Base-by-base conservation (phyloP, 2,329 filamentous ascomycete genomes). In the Cladosporium sp. region DNA sequence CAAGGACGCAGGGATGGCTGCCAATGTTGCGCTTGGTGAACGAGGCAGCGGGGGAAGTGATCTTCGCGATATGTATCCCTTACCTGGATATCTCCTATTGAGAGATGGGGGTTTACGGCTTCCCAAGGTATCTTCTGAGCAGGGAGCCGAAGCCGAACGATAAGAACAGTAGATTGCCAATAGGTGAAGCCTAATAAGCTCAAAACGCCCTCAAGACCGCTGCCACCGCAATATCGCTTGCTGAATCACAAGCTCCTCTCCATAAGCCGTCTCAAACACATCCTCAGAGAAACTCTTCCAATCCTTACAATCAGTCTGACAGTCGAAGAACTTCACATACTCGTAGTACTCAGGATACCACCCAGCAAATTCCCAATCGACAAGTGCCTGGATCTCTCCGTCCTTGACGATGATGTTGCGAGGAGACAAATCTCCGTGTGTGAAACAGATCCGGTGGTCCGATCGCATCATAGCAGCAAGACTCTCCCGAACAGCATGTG, bases 301-400 rank as follows among this genome's bases (percentile, higher is more conserved):
- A 49, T 59, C 59, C 13, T 39, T 57, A 37, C 58, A 58, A 20
- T 32, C 20, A 1, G 59, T 61, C n/a, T 39, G 49, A 10, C 47
- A 37, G 22, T 37, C 47, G 17, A 50, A 50, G 52, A 63, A 63
- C 32, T 63, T 63, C 24, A 61, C 53, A 28, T 62, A 66, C 37
- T 65, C 61, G 56, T 58, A 65, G 37, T 63, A 60, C 37, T 64
- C 62, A n/a, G 64, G 62, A 39, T 60, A 64, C 60, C 60, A 64
- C 17, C 64, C 61, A 48, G 60, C 44, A 13, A 42, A 60, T 45
- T 66, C 61, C 64, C 60, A 66, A 49, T 65, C 65, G 12, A 66
- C 17, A 12, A 65, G 51, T 10, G 48, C 62, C 20, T 52, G 25
- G n/a, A 64, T 53, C 2, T 39, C 35, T 24, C 56, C 59, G 13